phyloP scores from a whole-genome alignment of 140 eudicot species.

The Flaveria floridana region DNA sequence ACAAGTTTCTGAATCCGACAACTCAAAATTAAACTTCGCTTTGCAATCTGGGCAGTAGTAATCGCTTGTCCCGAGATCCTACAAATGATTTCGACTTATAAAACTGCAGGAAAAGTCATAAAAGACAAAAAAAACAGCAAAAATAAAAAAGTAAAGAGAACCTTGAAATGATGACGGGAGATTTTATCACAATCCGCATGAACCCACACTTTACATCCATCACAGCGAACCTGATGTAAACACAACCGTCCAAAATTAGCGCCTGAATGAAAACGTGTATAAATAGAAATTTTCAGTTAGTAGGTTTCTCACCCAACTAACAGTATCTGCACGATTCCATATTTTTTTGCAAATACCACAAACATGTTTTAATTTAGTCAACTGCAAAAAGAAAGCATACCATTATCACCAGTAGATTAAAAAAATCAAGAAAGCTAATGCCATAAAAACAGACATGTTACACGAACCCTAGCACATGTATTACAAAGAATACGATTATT shows the following conservation, averaged over 20 bases:
- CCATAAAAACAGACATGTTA: conserved; percentile 24
- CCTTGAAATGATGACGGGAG: conserved; percentile 67
- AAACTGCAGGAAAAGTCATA: background rate
- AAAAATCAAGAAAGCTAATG: conserved; percentile 14
- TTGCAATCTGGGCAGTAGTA: conserved; percentile 89
- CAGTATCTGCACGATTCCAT: conserved; percentile 74
- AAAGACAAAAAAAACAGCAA: background rate
- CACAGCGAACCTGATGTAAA: conserved; percentile 68
- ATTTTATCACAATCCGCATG: conserved; percentile 96
- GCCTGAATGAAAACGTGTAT: background rate
- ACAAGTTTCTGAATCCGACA: conserved; percentile 75
- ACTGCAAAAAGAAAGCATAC: conserved; percentile 44
- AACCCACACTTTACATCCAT: conserved; percentile 97
- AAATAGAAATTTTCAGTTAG: background rate
- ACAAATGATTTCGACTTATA: conserved; percentile 17
- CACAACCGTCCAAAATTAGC: conserved; percentile 23
- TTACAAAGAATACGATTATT: conserved; percentile 59
- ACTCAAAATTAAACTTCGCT: conserved; percentile 80
- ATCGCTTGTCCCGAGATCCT: conserved; percentile 68
- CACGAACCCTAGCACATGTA: conserved; percentile 78
- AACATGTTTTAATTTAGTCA: conserved; percentile 62
- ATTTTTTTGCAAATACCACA: conserved; percentile 97
- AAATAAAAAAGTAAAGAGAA: conserved; percentile 28
- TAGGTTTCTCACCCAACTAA: conserved; percentile 71
- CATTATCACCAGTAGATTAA: conserved; percentile 7